phyloP scores from a whole-genome alignment of 2,329 filamentous ascomycete genomes.

The Microsporum audouinii region DNA sequence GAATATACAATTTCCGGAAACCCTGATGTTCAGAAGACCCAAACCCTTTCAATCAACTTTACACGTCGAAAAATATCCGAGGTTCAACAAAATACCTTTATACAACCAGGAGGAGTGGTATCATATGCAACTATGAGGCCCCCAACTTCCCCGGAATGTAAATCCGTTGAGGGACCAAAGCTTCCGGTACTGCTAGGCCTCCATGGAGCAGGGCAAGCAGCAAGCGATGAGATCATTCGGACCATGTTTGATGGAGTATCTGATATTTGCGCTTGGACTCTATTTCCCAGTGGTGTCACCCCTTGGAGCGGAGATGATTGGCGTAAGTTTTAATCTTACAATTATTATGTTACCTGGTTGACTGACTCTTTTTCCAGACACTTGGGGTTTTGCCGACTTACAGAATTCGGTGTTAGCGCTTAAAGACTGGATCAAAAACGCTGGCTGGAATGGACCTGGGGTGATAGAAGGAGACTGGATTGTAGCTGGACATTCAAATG shows the following conservation, averaged over 20 bases:
- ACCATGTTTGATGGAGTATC: slow-evolving; percentile 40
- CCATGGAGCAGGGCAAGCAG: slow-evolving; percentile 49
- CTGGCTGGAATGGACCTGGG: slow-evolving; percentile 39
- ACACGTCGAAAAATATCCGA: slow-evolving; percentile 23
- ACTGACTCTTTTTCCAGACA: slow-evolving; percentile 22
- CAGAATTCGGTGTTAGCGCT: slow-evolving; percentile 43
- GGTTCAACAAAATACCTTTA: slow-evolving; percentile 44
- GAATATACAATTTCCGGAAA: slow-evolving; percentile 11
- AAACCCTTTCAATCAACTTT: slow-evolving; percentile 16
- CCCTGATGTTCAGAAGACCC: slow-evolving; percentile 5
- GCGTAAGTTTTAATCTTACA: slow-evolving; percentile 30
- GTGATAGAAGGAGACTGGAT: slow-evolving; percentile 41
- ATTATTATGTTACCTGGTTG: neutral
- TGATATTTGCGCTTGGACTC: slow-evolving; percentile 44
- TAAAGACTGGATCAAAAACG: slow-evolving; percentile 38
- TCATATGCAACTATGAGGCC: slow-evolving; percentile 50
- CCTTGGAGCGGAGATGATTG: slow-evolving; percentile 51
- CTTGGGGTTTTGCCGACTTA: slow-evolving; percentile 47
- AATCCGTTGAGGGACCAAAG: slow-evolving; percentile 12
- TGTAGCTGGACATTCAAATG: slow-evolving; percentile 48
- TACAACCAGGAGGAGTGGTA: slow-evolving; percentile 43
- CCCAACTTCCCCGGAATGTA: slow-evolving; percentile 29
- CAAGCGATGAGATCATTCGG: slow-evolving; percentile 36
- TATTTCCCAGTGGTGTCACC: slow-evolving; percentile 47
- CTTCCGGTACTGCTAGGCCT: slow-evolving; percentile 42